Base-by-base conservation (phyloP, 1,284 basidiomycete genomes). In the Rugosomyces carneus region DNA sequence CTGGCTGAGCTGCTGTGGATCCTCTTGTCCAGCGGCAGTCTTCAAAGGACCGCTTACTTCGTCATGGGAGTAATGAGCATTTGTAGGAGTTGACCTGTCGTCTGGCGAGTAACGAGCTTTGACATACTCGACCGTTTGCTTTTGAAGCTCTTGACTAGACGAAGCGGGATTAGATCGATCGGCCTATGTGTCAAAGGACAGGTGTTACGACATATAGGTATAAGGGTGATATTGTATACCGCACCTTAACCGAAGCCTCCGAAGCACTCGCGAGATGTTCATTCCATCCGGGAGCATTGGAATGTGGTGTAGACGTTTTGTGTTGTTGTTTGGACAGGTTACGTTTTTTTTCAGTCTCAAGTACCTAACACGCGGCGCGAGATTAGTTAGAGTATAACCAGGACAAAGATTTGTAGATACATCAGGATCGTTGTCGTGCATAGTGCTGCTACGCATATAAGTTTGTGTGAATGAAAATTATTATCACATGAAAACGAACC, bases 271-370 rank as follows among this genome's bases (percentile, higher is more conserved):
- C 85, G 18, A 88, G 75, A 29, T 64, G 57, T 56, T 89, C 81
- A 57, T 87, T 87, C 85, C 85, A 89, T 1, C 83, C 84, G 4
- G 84, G 85, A 1, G 84, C 81, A 48, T 78, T 57, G 10, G 74
- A 60, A 43, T 75, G 68, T 15, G 77, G 71, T 2, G 76, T 70
- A 1, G 76, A 75, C 1, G 71, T 75, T 51, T 71, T 69, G 57
- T 78, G 71, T 42, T 79, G 75, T 27, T 63, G 59, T 10, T 67
- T 66, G 27, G 63, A 61, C 36, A 81, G 60, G 58, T 79, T 80
- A 29, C 75, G 69, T 21, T 60, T 63, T 54, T 85, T 84, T 61
- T 84, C 79, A 10, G 53, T 57, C 48, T 83, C 78, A 15, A 84
- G 61, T 10, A 73, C 54, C 76, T 81, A 13, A 24, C 35, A 6